A percentile compares a stretch with the other conserved stretches of the same genome.
phyloP scores from a whole-genome alignment of 2,329 filamentous ascomycete species.

The Dactylella cylindrospora region DNA sequence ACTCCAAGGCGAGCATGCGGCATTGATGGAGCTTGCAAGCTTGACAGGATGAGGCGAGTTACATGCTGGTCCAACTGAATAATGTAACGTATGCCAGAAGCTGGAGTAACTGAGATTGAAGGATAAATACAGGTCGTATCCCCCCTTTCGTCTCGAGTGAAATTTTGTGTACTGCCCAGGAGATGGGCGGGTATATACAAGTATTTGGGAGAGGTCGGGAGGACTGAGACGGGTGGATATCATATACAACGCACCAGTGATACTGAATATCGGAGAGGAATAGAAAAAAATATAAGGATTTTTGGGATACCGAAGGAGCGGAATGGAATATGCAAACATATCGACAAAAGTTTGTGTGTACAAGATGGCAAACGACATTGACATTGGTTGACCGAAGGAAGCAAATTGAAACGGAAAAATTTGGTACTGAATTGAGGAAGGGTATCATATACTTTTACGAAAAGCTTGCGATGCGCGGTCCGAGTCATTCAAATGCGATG shows the following conservation, averaged over 20 bases:
- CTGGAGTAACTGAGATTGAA: conserved; percentile 3
- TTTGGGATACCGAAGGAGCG: background rate
- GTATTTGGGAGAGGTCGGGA: conserved; percentile 8
- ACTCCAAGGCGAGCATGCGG: conserved; percentile 15
- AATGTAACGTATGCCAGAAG: conserved; percentile 10
- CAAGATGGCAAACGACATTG: conserved; percentile 13
- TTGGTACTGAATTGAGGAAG: conserved; percentile 8
- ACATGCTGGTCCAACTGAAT: background rate
- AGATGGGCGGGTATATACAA: conserved; percentile 8
- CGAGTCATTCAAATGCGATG: conserved; percentile 19
- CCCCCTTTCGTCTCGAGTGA: conserved; percentile 2
- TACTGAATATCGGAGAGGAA: conserved; percentile 7
- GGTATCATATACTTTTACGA: conserved; percentile 26
- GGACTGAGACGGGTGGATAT: conserved; percentile 8
- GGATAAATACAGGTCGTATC: conserved; percentile 44
- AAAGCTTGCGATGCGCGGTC: conserved; percentile 29
- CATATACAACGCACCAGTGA: conserved; percentile 24
- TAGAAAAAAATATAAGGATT: no score
- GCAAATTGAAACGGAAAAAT: background rate
- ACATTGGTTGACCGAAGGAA: background rate
- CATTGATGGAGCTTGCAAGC: background rate
- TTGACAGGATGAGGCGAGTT: background rate
- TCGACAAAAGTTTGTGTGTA: conserved; percentile 23
- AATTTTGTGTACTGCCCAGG: conserved; percentile 1
- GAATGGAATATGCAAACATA: background rate